A percentile compares a stretch with the other conserved stretches of the same genome.
These are phyloP conservation scores for Combretum micranthum DNA, from an alignment of 345 rosid genomes.

Conservation along the genomic window DNA sequence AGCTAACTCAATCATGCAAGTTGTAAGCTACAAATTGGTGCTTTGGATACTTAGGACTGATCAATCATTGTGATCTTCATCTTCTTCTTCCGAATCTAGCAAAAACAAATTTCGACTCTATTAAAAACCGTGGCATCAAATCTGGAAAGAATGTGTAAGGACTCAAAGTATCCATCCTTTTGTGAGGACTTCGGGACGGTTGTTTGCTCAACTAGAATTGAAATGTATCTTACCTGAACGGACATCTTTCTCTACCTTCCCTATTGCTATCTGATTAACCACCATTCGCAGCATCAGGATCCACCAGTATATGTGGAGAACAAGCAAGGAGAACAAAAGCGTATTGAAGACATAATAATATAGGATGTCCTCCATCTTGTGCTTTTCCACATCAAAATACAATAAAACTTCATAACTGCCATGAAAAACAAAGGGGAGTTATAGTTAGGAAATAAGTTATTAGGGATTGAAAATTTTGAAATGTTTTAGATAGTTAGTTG, in stretches of 20 bases:
- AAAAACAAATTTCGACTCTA: conserved; percentile 6
- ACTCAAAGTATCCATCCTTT: not conserved
- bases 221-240: conserved; percentile 46
- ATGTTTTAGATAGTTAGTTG: too few species aligned
- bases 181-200: not conserved
- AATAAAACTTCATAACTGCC: conserved; percentile 67
- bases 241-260: conserved; percentile 61
- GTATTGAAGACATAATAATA: conserved; percentile 72
- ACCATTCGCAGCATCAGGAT: conserved; percentile 55
- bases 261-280: conserved; percentile 46
- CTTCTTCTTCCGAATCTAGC: conserved; percentile 41
- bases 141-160: not conserved
- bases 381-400: conserved; percentile 41
- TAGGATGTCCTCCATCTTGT: conserved; percentile 34
- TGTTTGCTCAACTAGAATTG: not conserved
- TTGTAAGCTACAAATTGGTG: not conserved
- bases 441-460: too few species aligned
- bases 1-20: too few species aligned
- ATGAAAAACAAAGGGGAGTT: not conserved
- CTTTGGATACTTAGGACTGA: conserved; percentile 7
- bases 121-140: not conserved
- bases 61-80: conserved; percentile 32
- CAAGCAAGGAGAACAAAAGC: conserved; percentile 61
- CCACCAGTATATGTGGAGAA: conserved; percentile 77
- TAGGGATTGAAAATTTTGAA: too few species aligned